A percentile compares a stretch with the other conserved stretches of the same genome.
These are phyloP conservation scores for Clonostachys rhizophaga DNA, from an alignment of 2,329 filamentous ascomycete species.

Conservation along the genomic window DNA sequence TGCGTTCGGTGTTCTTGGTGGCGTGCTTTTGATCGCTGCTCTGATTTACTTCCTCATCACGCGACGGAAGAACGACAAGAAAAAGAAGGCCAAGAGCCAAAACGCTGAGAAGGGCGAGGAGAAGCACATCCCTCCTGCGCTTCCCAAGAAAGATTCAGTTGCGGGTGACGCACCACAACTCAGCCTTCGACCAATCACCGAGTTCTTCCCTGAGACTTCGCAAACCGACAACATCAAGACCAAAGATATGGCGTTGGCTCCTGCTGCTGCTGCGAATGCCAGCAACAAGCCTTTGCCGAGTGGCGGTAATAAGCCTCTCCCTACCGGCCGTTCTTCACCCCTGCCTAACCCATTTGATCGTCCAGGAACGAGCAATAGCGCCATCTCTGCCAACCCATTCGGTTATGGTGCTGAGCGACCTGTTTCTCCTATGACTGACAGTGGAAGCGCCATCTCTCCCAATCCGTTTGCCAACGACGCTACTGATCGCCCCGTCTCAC, in stretches of 20 bases:
- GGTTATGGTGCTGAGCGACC: constrained; percentile 46
- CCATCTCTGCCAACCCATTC: constrained; percentile 66
- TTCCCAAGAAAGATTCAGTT: constrained; percentile 6
- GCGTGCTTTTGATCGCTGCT: constrained; percentile 61
- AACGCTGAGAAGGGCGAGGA: constrained; percentile 52
- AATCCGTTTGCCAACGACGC: constrained; percentile 27
- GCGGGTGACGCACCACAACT: constrained; percentile 64
- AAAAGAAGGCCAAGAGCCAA: constrained; percentile 44
- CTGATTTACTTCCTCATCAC: constrained; percentile 68
- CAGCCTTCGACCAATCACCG: constrained; percentile 78
- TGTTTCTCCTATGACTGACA: constrained; percentile 32
- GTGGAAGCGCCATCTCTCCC: constrained; percentile 15
- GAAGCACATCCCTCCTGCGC: constrained; percentile 42
- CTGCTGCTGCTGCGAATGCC: constrained; percentile 15
- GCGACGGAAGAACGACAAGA: constrained; percentile 48
- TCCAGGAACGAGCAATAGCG: constrained; percentile 35
- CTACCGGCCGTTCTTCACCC: constrained; percentile 12
- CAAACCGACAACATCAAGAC: constrained; percentile 45
- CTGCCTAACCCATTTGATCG: constrained; percentile 41
- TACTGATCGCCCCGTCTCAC: constrained; percentile 27
- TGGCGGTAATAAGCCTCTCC: constrained; percentile 10
- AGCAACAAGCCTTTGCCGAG: constrained; percentile 6
- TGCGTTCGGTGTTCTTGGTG: constrained; percentile 73
- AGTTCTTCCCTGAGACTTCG: constrained; percentile 68
- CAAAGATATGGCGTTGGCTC: constrained; percentile 31